These are phyloP conservation scores for Iris macrosiphon DNA, from an alignment of 106 monocot genomes.

Conservation along the genomic window DNA sequence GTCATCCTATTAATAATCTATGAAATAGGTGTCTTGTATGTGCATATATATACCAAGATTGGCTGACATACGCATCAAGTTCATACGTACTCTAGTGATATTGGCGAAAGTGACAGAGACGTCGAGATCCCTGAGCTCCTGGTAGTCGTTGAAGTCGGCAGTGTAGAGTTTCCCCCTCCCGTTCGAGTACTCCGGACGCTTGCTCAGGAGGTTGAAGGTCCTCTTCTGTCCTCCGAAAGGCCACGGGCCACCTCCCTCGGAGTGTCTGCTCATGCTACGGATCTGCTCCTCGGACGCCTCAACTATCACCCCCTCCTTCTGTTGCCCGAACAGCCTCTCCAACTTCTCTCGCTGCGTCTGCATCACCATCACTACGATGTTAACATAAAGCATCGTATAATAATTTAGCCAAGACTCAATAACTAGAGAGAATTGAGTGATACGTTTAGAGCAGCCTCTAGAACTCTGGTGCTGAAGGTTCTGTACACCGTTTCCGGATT, in stretches of 20 bases:
- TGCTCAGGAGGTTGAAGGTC: conserved; percentile 41
- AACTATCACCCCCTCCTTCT: conserved; percentile 31
- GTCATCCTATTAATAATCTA: too few species aligned
- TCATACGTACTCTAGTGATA: conserved; percentile 35
- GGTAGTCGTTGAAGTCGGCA: conserved; percentile 24
- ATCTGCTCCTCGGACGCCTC: conserved; percentile 49
- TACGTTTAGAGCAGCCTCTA: conserved; percentile 55
- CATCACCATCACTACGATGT: too few species aligned
- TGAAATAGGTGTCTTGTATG: too few species aligned
- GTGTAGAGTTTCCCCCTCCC: conserved; percentile 32
- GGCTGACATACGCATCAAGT: too few species aligned
- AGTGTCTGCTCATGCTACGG: conserved; percentile 14
- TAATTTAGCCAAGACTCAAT: too few species aligned
- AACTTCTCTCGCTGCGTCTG: conserved; percentile 27
- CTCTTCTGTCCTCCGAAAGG: conserved; percentile 16
- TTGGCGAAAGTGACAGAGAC: conserved; percentile 40
- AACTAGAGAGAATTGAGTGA: not conserved
- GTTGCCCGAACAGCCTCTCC: conserved; percentile 31
- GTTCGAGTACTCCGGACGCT: conserved; percentile 32
- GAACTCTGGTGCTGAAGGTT: conserved; percentile 40
- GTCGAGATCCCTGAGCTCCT: too few species aligned
- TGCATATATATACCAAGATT: too few species aligned
- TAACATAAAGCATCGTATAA: not conserved
- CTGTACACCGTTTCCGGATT: conserved; percentile 30
- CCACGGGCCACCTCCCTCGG: not conserved